These are phyloP conservation scores for Penicillium palitans DNA, from an alignment of 2,329 filamentous ascomycete genomes.

Conservation along the genomic window DNA sequence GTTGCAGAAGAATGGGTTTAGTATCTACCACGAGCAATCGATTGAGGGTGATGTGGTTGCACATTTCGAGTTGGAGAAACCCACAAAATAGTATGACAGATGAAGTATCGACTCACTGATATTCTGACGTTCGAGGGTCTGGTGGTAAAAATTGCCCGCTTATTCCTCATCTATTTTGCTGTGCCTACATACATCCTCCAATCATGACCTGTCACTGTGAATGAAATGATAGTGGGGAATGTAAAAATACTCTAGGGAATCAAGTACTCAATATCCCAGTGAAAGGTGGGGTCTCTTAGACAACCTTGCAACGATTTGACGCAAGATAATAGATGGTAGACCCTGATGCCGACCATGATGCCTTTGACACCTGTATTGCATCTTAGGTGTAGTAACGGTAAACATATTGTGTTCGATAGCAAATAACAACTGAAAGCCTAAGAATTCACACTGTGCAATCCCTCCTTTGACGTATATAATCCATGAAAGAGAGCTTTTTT, in stretches of 20 bases:
- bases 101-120: neutral
- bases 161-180: neutral
- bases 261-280: neutral
- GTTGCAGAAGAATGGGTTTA: constrained; percentile 21
- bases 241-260: neutral
- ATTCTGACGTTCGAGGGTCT: neutral
- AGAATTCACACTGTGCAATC: neutral
- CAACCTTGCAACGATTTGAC: neutral
- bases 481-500: neutral
- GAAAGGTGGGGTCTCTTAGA: neutral
- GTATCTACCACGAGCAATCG: constrained; percentile 11
- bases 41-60: constrained; percentile 21
- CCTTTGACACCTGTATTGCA: neutral
- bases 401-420: neutral
- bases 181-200: neutral
- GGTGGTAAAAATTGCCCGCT: neutral
- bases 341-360: neutral
- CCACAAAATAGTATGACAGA: neutral
- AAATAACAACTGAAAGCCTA: neutral
- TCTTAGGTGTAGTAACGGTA: neutral
- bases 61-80: constrained; percentile 14
- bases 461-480: neutral
- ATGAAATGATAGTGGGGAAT: neutral
- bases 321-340: neutral
- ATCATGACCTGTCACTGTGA: neutral